Base-by-base conservation (phyloP, 139 green algal species). In the Chlamydomonas schloesseri region DNA sequence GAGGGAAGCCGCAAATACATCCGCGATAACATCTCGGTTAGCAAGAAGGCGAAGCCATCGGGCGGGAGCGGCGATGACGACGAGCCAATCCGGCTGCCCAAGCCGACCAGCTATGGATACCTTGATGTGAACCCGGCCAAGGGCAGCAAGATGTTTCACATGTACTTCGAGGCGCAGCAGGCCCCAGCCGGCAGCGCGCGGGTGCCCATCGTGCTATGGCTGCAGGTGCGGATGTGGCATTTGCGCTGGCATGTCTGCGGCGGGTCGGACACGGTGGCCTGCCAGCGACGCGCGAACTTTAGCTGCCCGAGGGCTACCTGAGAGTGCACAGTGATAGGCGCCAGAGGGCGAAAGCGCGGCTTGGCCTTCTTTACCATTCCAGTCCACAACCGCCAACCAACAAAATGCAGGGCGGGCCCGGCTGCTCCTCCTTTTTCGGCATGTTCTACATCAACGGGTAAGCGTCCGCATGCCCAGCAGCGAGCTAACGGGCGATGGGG, bases 361-460 rank as follows among this genome's bases (percentile, higher is more conserved):
- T n/a, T n/a, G n/a, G n/a, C n/a, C n/a, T n/a, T n/a, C n/a, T n/a
- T n/a, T n/a, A n/a, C n/a, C n/a, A n/a, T n/a, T n/a, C n/a, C n/a
- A n/a, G n/a, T n/a, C 5, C 34, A 18, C 36, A 62, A 47, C 73
- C n/a, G 53, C 57, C 58, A 21, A 71, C 14, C 33, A 46, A 68
- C 73, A 4, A 81, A 11, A 2, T 73, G 46, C 89, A 93, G 85
- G 91, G 91, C 3, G 91, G 91, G 1, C 91, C 91, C 29, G 91
- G 91, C 20, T 94, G 91, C 82, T 90, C 84, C 13, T 90, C 78
- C 65, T 82, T 94, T 42, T 94, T 94, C 84, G 91, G 90, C 23
- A 90, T 90, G 88, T 68, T 93, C 21, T 94, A 94, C 86, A 90
- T 94, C 75, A 93, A 94, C 55, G 91, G 91, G 3, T 50, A 50